Conservation (phyloP, 1,284 basidiomycete species). For the Fomitopsis schrenkii region DNA sequence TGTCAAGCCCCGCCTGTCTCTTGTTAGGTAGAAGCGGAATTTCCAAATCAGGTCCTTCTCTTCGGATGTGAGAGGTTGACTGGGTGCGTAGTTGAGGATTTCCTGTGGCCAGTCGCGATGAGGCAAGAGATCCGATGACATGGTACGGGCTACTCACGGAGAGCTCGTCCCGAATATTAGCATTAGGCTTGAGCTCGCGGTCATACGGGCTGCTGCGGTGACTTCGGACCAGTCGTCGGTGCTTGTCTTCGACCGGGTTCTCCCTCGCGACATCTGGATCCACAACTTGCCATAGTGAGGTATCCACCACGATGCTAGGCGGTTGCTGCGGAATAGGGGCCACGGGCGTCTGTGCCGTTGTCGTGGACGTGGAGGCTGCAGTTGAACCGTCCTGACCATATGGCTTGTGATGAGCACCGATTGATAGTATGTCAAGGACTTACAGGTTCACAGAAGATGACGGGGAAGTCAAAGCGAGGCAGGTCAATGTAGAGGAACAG, state of each 20-base stretch:
- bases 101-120: slow-evolving; percentile 43
- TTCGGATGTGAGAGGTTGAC: slow-evolving; percentile 80
- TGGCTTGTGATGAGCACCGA: neutral
- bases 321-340: slow-evolving; percentile 32
- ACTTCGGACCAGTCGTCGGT: slow-evolving; percentile 89
- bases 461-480: slow-evolving; percentile 96
- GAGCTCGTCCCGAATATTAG: slow-evolving; percentile 90
- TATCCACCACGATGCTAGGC: slow-evolving; percentile 53
- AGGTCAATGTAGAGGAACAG: slow-evolving; percentile 94
- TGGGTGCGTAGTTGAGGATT: slow-evolving; percentile 90
- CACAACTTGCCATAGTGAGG: slow-evolving; percentile 82
- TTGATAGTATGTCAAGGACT: slow-evolving; percentile 19
- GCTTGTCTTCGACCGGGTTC: slow-evolving; percentile 97
- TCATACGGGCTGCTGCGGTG: slow-evolving; percentile 95
- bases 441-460: slow-evolving; percentile 92
- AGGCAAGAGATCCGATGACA: neutral
- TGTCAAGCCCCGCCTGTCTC: slow-evolving; percentile 89
- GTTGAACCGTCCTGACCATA: slow-evolving; percentile 30
- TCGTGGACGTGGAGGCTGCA: slow-evolving; percentile 34
- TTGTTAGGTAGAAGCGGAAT: slow-evolving; percentile 93
- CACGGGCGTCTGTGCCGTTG: slow-evolving; percentile 32
- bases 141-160: slow-evolving; percentile 50
- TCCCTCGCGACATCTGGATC: slow-evolving; percentile 90
- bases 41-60: slow-evolving; percentile 99
- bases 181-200: slow-evolving; percentile 94